Base-by-base conservation (phyloP, 2,329 filamentous ascomycete genomes). In the Tympanopsis confertula region DNA sequence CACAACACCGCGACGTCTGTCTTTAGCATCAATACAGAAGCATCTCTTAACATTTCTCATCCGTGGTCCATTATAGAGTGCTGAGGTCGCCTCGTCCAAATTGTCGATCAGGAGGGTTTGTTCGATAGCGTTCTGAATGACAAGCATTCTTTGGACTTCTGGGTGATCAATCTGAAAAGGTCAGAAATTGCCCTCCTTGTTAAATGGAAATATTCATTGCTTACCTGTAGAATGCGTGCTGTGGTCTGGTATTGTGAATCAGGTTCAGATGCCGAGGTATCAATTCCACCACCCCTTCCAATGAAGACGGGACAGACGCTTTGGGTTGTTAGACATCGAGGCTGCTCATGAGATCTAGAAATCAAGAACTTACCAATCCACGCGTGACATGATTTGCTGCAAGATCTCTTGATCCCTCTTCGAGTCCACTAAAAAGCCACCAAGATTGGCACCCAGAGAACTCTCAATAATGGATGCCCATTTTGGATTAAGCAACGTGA, bases 391-490 rank as follows among this genome's bases (percentile, higher is more conserved):
- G 38, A 81, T 51, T 2, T 51, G 47, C 12, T 57, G 61, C n/a
- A 82, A 54, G 12, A 67, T 54, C n/a, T 57, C 59, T 48, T 71
- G 66, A 49, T 82, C 78, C 19, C 63, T 56, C 43, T 72, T 74
- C 42, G 60, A 70, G 2, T 69, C 71, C 26, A 80, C 75, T 33
- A 78, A 64, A 45, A 82, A 82, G 17, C 65, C 65, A 39, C 64
- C 65, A 17, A 82, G 52, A 2, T 58, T 58, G 4, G 46, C 51
- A 19, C 74, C 75, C 42, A 78, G 67, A 4, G 68, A 64, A 40
- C 64, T 72, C 47, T 82, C 78, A 22, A 82, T 51, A 38, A 79
- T 68, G 4, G 66, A 68, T 4, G 68, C 69, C 78, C 78, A 82
- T 47, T 77, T 66, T 5, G 69, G 68, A 41, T 75, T 66, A 14